Base-by-base conservation (phyloP, 2,329 filamentous ascomycete genomes). In the Aspergillus glaucus region DNA sequence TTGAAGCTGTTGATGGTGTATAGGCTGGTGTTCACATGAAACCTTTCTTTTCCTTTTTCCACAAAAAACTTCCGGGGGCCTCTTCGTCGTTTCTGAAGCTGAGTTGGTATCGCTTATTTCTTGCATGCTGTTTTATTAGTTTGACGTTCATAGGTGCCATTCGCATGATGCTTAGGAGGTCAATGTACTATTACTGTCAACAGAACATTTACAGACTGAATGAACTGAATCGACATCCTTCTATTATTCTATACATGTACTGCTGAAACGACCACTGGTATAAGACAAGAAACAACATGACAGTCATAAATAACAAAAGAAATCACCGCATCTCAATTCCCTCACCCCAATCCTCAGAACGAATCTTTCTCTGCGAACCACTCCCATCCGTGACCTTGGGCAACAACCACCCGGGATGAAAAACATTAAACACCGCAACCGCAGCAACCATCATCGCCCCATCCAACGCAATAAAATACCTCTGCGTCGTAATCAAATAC, bases 381-480 rank as follows among this genome's bases (percentile, higher is more conserved):
- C 17, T 40, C 37, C 37, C 34, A 37, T 8, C 34, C 6, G n/a
- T 3, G 3, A 32, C 41, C 26, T 22, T 54, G 1, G 68, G 67
- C 50, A 72, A 56, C 42, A 70, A 52, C 62, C 66, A 70, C 3
- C 65, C 70, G 2, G 75, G 75, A 44, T 78, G 74, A 14, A 75
- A 51, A 9, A 73, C 37, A 43, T 75, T 69, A 50, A 76, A 75
- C 8, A 75, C 56, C 0, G 34, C 60, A n/a, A 77, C 73, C 4
- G 74, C 70, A 46, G 72, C 47, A 9, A 73, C 63, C 71, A 79
- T 79, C 59, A 76, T 70, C 2, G 67, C 65, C 2, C 72, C 75
- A 52, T 79, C 76, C 2, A 79, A 62, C 4, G 65, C 74, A 50
- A 78, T 69, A 50, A 79, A 78, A 49, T 71, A 79, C 8, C 59